Conservation (phyloP, 805 yeast species). For the Yamadazyma paraphyllophila region DNA sequence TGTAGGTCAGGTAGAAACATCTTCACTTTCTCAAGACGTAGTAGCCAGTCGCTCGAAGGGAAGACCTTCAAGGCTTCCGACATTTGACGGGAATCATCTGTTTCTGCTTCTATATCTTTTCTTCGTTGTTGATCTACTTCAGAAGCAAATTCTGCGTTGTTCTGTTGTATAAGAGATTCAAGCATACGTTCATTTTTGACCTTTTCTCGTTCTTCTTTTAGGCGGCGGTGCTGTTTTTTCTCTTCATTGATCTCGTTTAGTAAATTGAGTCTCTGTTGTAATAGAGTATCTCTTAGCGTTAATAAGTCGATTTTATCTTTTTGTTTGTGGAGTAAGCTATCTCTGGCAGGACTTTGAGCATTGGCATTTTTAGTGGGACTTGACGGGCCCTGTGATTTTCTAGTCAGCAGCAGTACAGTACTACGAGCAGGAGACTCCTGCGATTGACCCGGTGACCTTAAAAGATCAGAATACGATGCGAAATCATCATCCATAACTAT, state of each 20-base stretch:
- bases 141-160: conserved; percentile 14
- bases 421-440: conserved; percentile 7
- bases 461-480: conserved; percentile 25
- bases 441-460: conserved; percentile 19
- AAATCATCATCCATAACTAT: conserved; percentile 22
- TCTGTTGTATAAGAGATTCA: conserved; percentile 20
- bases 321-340: conserved; percentile 8
- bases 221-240: conserved; percentile 5
- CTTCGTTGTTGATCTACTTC: conserved; percentile 1
- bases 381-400: too few species aligned
- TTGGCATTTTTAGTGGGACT: neutral
- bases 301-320: conserved; percentile 16
- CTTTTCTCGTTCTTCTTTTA: conserved; percentile 15
- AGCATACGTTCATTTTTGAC: conserved; percentile 16
- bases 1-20: conserved; percentile 27
- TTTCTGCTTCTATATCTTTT: conserved; percentile 8
- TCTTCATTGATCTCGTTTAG: conserved; percentile 16
- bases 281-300: conserved; percentile 16
- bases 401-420: too few species aligned
- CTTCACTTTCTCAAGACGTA: conserved; percentile 23
- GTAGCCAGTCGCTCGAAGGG: conserved; percentile 34
- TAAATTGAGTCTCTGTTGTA: conserved; percentile 16
- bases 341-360: neutral
- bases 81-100: conserved; percentile 19
- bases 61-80: conserved; percentile 29